Evolutionary conservation across 495 filamentous ascomycete genomes (phyloP).

Genomic region (Penicillium cinerascens): DNA sequence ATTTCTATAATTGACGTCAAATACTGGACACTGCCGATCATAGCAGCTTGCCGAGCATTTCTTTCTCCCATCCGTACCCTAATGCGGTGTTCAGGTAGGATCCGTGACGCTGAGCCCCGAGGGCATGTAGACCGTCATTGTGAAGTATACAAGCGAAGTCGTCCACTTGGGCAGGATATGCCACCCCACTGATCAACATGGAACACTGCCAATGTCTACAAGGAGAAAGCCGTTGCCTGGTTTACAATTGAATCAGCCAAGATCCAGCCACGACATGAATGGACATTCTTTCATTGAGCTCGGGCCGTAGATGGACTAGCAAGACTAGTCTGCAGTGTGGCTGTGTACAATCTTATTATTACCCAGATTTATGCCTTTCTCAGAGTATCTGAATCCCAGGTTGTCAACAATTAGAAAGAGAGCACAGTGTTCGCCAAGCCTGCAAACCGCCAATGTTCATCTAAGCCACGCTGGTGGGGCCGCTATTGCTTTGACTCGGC

Average conservation of each 20-base stretch:
- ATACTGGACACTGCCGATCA: conserved; percentile 7
- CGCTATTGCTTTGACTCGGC: background rate
- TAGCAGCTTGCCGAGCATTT: background rate
- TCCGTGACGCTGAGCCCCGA: conserved; percentile 8
- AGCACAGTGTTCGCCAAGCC: background rate
- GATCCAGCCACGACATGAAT: conserved; percentile 2
- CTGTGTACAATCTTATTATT: background rate
- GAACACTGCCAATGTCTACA: conserved; percentile 11
- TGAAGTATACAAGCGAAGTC: conserved; percentile 5
- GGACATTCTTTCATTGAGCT: background rate
- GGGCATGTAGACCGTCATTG: background rate
- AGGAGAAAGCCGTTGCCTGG: conserved; percentile 22
- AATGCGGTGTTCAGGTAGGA: background rate
- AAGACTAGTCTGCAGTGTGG: background rate
- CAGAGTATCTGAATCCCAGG: too few species aligned
- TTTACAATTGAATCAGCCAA: conserved; percentile 12
- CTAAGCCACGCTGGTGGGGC: conserved; percentile 22
- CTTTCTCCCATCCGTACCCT: background rate
- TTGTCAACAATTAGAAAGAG: background rate
- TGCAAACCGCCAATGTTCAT: conserved; percentile 2
- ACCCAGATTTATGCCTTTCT: background rate
- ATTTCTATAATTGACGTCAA: conserved; percentile 16
- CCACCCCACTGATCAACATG: conserved; percentile 4
- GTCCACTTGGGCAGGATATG: background rate
- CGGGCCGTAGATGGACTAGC: background rate